Conservation (phyloP, 176 grass and related monocot genomes). For the Luzula sylvatica region DNA sequence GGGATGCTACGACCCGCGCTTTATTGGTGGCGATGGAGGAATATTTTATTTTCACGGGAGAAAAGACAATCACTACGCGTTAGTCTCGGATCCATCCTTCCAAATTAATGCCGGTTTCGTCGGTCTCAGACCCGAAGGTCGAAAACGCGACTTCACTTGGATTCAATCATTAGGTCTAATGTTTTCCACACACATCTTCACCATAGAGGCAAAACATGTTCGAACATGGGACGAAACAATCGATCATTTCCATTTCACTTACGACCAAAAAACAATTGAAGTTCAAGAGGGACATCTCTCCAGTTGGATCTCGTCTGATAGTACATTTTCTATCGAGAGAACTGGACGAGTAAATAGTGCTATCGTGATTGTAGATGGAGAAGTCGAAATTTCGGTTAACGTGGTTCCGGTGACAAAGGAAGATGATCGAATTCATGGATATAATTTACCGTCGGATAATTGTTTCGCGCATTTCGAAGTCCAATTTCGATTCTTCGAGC, state of each 20-base stretch:
- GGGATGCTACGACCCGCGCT: conserved; percentile 30
- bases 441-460: conserved; percentile 10
- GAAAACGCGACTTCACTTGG: conserved; percentile 24
- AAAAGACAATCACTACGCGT: conserved; percentile 18
- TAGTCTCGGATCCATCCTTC: conserved; percentile 12
- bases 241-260: conserved; percentile 16
- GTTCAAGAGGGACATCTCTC: conserved; percentile 20
- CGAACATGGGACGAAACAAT: background rate
- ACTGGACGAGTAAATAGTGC: conserved; percentile 20
- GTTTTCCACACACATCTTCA: conserved; percentile 11
- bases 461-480: conserved; percentile 31
- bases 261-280: conserved; percentile 1
- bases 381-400: conserved; percentile 9
- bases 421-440: conserved; percentile 23
- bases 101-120: conserved; percentile 29
- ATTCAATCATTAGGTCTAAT: conserved; percentile 23
- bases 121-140: conserved; percentile 18
- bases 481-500: conserved; percentile 22
- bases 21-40: conserved; percentile 23
- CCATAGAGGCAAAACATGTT: background rate
- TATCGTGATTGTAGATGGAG: conserved; percentile 1
- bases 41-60: conserved; percentile 31
- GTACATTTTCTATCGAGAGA: conserved; percentile 14
- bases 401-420: conserved; percentile 26
- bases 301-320: conserved; percentile 15